Base-by-base conservation (phyloP, 163 green algal species). In the Chloromonas sp. region DNA sequence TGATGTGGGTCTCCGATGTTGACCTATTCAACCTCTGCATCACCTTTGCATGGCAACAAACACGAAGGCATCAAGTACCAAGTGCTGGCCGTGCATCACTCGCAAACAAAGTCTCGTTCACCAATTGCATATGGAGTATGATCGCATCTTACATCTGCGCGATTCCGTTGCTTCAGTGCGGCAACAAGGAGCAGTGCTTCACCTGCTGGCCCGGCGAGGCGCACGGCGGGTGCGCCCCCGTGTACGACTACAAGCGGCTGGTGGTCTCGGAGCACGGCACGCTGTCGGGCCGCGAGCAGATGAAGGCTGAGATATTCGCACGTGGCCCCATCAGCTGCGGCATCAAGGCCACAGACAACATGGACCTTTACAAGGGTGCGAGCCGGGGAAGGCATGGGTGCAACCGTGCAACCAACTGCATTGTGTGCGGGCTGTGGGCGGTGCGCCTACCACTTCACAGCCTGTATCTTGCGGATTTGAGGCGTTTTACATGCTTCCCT, bases 281-380 rank as follows among this genome's bases (percentile, higher is more conserved):
- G 58, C 36, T 82, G 57, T 13, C 71, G 14, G 84, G 84, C 70
- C 0, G 13, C 2, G 2, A 92, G 14, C 85, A 90, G 2, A 98
- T 98, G 92, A 97, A 95, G 89, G 94, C 94, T 0, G 95, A 98
- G 91, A 95, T 98, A 79, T 90, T 86, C 0, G 81, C 86, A 58
- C 89, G 94, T 0, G 95, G 95, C 2, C 95, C 95, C 81, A 97
- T 98, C 88, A 90, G 83, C 77, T 98, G 95, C 89, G 89, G 84
- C 86, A 95, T 98, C 82, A 85, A 92, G 81, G 92, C 94, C 15
- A 97, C 94, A 13, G 13, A 89, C 2, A 89, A 86, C 0, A 89
- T 98, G 62, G 93, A 96, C 81, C 15, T 79, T 3, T 95, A 95
- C 88, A 91, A 78, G 0, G 90, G 86, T 90, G 84, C 36, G 36